phyloP scores from a whole-genome alignment of 306 rosid species.

The Vigna hirtella region DNA sequence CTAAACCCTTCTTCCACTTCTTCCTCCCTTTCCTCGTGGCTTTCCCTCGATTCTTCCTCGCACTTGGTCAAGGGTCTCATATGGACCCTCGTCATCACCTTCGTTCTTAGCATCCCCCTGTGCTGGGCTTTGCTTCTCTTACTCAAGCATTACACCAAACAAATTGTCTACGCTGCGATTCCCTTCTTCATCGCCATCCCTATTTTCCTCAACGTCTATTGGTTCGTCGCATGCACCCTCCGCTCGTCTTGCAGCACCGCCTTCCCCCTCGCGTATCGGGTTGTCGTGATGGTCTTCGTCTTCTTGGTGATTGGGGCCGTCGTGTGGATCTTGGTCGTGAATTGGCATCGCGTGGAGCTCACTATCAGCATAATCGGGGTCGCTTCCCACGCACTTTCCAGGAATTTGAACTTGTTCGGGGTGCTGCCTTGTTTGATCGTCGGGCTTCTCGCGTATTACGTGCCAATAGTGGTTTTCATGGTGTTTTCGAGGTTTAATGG shows the following conservation, averaged over 20 bases:
- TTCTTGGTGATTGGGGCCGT: slow-evolving; percentile 69
- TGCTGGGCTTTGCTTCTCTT: slow-evolving; percentile 64
- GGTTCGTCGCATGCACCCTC: slow-evolving; percentile 90
- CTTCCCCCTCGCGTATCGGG: slow-evolving; percentile 73
- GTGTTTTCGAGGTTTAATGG: slow-evolving; percentile 83
- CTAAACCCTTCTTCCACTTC: not conserved
- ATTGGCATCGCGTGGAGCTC: slow-evolving; percentile 90
- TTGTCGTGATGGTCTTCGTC: slow-evolving; percentile 65
- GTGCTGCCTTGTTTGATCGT: slow-evolving; percentile 69
- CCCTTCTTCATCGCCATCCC: slow-evolving; percentile 79
- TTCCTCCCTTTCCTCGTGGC: not conserved
- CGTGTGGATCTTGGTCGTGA: slow-evolving; percentile 77
- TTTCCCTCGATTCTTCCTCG: slow-evolving; percentile 49
- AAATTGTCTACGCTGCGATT: slow-evolving; percentile 70
- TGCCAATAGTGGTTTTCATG: slow-evolving; percentile 80
- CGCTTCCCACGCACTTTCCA: slow-evolving; percentile 73
- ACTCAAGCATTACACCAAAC: slow-evolving; percentile 84
- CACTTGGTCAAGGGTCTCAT: slow-evolving; percentile 51
- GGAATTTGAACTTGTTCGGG: slow-evolving; percentile 70
- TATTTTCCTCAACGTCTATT: slow-evolving; percentile 76
- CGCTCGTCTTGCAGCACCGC: slow-evolving; percentile 62
- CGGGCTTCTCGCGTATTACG: slow-evolving; percentile 65
- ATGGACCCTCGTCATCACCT: slow-evolving; percentile 80
- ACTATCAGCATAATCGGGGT: slow-evolving; percentile 80
- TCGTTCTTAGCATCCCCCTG: slow-evolving; percentile 68